Evolutionary conservation across 352 stramenopile genomes (phyloP).

Genomic region (Pseudoperonospora humuli): DNA sequence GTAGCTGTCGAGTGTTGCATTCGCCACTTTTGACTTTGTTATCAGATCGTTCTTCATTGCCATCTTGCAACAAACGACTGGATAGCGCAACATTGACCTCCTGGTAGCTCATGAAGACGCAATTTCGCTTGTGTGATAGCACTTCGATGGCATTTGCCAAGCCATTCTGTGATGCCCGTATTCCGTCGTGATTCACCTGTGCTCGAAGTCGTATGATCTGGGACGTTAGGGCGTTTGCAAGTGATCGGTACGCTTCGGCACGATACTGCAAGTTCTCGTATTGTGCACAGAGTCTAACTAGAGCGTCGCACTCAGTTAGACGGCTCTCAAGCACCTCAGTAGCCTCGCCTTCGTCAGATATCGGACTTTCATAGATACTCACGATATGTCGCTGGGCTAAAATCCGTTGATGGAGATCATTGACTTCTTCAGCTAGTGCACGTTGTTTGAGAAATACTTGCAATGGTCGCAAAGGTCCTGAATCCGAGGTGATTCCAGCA

Average conservation of each 20-base stretch:
- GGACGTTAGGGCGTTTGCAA: constrained; percentile 48
- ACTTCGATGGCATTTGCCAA: constrained; percentile 42
- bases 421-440: constrained; percentile 31
- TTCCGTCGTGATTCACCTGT: constrained; percentile 16
- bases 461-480: constrained; percentile 16
- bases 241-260: constrained; percentile 41
- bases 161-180: too few species aligned
- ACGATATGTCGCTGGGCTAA: constrained; percentile 41
- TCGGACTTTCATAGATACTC: constrained; percentile 40
- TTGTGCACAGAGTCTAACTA: constrained; percentile 38
- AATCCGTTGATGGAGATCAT: constrained; percentile 36
- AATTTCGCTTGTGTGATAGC: constrained; percentile 41
- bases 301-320: too few species aligned
- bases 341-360: constrained; percentile 11
- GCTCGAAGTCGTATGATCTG: constrained; percentile 33
- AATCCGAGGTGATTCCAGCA: constrained; percentile 1
- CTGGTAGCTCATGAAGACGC: too few species aligned
- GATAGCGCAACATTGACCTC: too few species aligned
- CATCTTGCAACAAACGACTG: too few species aligned
- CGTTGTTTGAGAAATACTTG: constrained; percentile 41
- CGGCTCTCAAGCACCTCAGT: constrained; percentile 23
- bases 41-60: too few species aligned
- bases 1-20: too few species aligned
- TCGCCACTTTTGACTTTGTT: too few species aligned
- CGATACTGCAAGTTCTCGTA: constrained; percentile 28